Conservation (phyloP, 208 protist species). For the Acanthamoeba royreba region DNA sequence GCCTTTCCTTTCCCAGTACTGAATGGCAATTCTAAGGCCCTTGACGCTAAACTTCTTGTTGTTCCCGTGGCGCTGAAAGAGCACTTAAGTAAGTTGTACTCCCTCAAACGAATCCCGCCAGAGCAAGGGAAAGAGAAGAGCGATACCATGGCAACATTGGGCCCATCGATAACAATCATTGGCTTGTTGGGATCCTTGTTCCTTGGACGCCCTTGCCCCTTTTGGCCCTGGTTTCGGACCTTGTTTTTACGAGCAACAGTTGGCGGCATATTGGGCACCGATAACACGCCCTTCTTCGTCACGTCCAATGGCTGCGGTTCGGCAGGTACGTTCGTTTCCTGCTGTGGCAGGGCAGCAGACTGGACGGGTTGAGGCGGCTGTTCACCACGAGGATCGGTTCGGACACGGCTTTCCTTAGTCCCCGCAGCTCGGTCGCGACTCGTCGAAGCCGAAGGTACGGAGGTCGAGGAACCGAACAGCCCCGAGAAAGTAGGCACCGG, state of each 20-base stretch:
- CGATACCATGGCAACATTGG: conserved; percentile 61
- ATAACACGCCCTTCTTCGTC: background rate
- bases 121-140: background rate
- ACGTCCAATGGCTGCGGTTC: background rate
- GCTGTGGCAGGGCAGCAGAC: too few species aligned
- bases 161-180: conserved; percentile 66
- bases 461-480: background rate
- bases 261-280: background rate
- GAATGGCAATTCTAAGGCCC: conserved; percentile 48
- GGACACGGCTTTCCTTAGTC: too few species aligned
- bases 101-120: background rate
- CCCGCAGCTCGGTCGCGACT: background rate
- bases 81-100: background rate
- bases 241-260: background rate
- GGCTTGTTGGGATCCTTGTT: conserved; percentile 9
- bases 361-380: too few species aligned
- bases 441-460: background rate
- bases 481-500: background rate
- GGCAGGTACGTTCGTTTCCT: background rate
- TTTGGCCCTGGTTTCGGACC: background rate
- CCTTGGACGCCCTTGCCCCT: too few species aligned
- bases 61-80: conserved; percentile 52
- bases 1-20: conserved; percentile 58
- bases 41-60: conserved; percentile 18
- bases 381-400: too few species aligned